A percentile compares a stretch with the other conserved stretches of the same genome.
These are phyloP conservation scores for Marsdenia floribunda DNA, from an alignment of 257 asterid species.

Conservation along the genomic window DNA sequence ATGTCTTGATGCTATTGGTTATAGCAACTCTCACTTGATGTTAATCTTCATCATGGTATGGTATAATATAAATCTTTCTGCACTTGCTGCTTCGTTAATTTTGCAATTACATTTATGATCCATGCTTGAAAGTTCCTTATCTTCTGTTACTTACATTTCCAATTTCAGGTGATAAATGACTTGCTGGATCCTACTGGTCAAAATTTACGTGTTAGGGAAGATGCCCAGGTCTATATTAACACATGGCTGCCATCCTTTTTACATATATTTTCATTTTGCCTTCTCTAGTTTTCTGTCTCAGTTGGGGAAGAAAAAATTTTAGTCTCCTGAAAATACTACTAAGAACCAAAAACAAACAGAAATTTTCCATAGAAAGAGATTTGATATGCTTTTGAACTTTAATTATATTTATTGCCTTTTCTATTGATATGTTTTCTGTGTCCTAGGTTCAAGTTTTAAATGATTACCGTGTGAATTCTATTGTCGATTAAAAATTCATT, in stretches of 20 bases:
- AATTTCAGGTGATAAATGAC: slow-evolving; percentile 84
- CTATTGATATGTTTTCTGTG: background rate
- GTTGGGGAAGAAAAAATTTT: background rate
- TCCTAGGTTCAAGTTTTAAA: background rate
- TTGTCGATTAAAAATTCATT: background rate
- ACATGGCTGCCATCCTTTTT: slow-evolving; percentile 7
- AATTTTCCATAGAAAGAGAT: background rate
- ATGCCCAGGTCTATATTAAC: slow-evolving; percentile 65
- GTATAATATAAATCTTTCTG: background rate
- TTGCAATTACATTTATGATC: slow-evolving; percentile 6
- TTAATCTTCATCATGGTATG: background rate
- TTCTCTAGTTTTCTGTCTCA: background rate
- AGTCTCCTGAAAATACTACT: background rate
- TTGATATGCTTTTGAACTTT: background rate
- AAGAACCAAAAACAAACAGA: background rate
- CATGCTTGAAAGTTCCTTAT: background rate
- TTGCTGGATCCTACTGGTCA: slow-evolving; percentile 98
- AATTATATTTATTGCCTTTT: background rate
- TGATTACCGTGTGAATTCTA: background rate
- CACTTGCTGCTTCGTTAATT: slow-evolving; percentile 4
- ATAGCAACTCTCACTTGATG: background rate
- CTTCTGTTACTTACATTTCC: slow-evolving; percentile 3
- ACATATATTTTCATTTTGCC: slow-evolving; percentile 6
- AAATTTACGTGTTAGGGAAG: slow-evolving; percentile 96
- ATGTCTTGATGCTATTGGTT: background rate